Evolutionary conservation across 1,139 yeast species (phyloP).

Genomic region (Geotrichum europaeum): DNA sequence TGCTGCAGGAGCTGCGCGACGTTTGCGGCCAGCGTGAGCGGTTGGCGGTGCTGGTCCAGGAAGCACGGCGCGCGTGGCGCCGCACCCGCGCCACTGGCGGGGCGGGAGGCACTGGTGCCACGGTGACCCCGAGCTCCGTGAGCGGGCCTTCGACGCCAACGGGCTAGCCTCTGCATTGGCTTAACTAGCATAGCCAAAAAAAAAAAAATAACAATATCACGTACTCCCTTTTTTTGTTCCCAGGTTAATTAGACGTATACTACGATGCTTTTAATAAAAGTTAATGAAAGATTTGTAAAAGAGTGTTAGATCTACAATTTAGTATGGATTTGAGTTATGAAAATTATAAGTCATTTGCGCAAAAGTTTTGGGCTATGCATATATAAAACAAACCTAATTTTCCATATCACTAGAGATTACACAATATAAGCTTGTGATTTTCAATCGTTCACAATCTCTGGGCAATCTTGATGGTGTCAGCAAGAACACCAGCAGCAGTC

Average conservation of each 20-base stretch:
- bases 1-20: not conserved
- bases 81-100: not conserved
- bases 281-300: too few relatives aligned
- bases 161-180: not conserved
- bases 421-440: not conserved
- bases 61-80: not conserved
- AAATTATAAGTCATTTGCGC: too few relatives aligned
- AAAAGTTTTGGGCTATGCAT: too few relatives aligned
- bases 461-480: conserved; percentile 85
- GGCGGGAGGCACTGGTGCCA: not conserved
- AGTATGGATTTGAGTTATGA: too few relatives aligned
- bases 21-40: not conserved
- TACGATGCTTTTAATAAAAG: too few relatives aligned
- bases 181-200: not conserved
- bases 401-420: not conserved
- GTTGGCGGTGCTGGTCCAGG: not conserved
- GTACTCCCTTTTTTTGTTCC: too few relatives aligned
- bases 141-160: not conserved
- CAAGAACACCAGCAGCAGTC: conserved; percentile 96
- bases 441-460: conserved; percentile 47
- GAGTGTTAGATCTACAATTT: too few relatives aligned
- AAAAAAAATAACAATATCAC: too few relatives aligned
- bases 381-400: not conserved
- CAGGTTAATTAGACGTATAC: too few relatives aligned
- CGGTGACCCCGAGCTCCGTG: not conserved